These are phyloP conservation scores for Adenanthera pavonina DNA, from an alignment of 306 rosid species.

Conservation along the genomic window DNA sequence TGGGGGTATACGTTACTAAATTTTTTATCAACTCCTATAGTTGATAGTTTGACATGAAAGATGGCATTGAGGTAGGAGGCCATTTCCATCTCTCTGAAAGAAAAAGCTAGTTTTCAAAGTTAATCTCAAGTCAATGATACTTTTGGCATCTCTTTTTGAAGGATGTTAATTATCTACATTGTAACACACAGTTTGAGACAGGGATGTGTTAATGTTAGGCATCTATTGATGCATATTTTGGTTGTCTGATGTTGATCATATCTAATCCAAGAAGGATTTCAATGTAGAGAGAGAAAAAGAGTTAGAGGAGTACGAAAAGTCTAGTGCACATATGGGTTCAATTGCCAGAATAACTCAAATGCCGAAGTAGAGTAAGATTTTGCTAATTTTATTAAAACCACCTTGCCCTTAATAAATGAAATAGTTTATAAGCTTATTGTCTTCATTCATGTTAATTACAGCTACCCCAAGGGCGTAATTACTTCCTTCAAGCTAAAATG, in stretches of 20 bases:
- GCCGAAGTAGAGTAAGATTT: constrained; percentile 57
- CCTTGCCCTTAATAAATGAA: too few relatives aligned
- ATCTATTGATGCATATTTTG: not conserved
- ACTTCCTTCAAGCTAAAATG: constrained; percentile 57
- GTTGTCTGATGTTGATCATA: constrained; percentile 25
- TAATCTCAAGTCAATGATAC: too few relatives aligned
- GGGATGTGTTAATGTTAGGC: not conserved
- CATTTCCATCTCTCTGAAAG: too few relatives aligned
- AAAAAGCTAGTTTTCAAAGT: too few relatives aligned
- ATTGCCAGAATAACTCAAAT: constrained; percentile 47
- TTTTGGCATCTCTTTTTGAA: too few relatives aligned
- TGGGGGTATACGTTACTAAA: too few relatives aligned
- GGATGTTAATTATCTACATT: too few relatives aligned
- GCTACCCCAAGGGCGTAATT: constrained; percentile 87
- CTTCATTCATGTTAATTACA: constrained; percentile 46
- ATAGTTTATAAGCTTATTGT: not conserved
- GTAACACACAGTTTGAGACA: not conserved
- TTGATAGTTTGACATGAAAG: too few relatives aligned
- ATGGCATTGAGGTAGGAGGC: too few relatives aligned
- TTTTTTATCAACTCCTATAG: too few relatives aligned
- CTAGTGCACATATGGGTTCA: constrained; percentile 45
- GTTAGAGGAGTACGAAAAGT: constrained; percentile 53
- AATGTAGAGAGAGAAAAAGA: constrained; percentile 72
- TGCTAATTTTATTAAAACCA: not conserved
- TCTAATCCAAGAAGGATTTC: constrained; percentile 70